Base-by-base conservation (phyloP, 768 basidiomycete species). In the Tremella yokohamensis region DNA sequence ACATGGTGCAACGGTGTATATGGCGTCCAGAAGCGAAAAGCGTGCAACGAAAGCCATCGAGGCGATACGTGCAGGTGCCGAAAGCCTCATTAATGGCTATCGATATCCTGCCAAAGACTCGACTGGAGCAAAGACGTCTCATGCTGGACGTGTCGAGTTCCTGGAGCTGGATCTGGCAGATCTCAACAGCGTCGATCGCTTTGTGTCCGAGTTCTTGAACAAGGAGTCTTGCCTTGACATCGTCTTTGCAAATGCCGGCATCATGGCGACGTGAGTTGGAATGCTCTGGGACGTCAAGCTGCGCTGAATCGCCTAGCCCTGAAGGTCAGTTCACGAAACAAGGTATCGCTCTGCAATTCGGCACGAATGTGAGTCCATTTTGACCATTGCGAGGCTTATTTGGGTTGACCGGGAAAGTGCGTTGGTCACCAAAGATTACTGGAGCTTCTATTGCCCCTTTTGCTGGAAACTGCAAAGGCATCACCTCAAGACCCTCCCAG, bases 211-310 rank as follows among this genome's bases (percentile, higher is more conserved):
- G 44, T 64, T 70, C 40, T 19, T 20, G 38, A 64, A 56, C 40
- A 49, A 42, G 26, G 71, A 66, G 55, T 15, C 56, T 6, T 47
- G 52, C 18, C 52, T 73, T 4, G 63, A 73, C 45, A 22, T 69
- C 1, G 54, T 73, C 13, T 70, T 68, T 37, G 63, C 63, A n/a
- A 73, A 73, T 58, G 72, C 72, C 48, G 72, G 72, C 19, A 61
- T 73, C 38, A 73, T 73, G 72, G 69, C 69, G 20, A 64, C 69
- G 72, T 73, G 54, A 63, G 71, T 16, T 18, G 15, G 19, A 3
- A 15, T 24, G 22, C 18, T 3, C 55, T 24, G 38, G 20, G 29
- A 18, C 49, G 15, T 13, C 39, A 20, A 8, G 16, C 29, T 34
- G 29, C 6, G 29, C 29, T 34, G 6, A 34, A 34, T 4, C 29